A percentile compares a stretch with the other conserved stretches of the same genome.
Conservation (phyloP, 139 green algal genomes). For the Mychonastes homosphaera region DNA sequence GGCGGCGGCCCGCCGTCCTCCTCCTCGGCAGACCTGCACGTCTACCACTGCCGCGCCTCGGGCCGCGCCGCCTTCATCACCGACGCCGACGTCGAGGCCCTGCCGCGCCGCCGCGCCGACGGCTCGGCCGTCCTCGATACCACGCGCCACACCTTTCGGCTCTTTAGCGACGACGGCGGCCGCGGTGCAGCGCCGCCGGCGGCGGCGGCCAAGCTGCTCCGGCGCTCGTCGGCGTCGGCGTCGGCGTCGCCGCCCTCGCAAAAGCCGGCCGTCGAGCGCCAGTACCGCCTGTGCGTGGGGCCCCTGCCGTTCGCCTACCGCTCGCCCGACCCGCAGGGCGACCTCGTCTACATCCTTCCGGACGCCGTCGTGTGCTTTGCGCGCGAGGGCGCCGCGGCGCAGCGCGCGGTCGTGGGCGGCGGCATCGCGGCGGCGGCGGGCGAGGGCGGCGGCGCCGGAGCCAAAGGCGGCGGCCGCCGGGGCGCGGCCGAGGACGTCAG, state of each 20-base stretch:
- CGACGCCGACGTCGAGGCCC: conserved; percentile 57
- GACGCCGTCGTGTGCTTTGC: too few relatives aligned
- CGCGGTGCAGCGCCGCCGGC: too few relatives aligned
- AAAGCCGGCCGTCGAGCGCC: conserved; percentile 53
- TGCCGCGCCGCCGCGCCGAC: conserved; percentile 58
- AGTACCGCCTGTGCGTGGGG: conserved; percentile 57
- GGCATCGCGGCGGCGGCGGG: too few relatives aligned
- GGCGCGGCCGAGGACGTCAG: too few relatives aligned
- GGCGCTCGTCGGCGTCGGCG: too few relatives aligned
- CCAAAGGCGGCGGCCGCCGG: too few relatives aligned
- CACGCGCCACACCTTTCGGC: conserved; percentile 39
- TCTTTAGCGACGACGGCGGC: conserved; percentile 56
- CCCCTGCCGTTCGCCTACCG: conserved; percentile 69
- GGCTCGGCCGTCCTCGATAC: conserved; percentile 57
- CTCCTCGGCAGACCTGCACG: conserved; percentile 35
- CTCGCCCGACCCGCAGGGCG: conserved; percentile 21
- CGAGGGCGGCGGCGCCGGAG: too few relatives aligned
- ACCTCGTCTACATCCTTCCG: conserved; percentile 67
- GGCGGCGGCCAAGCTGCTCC: conserved; percentile 45
- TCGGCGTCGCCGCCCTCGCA: too few relatives aligned
- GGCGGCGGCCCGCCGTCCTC: background rate
- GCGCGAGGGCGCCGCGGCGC: too few relatives aligned
- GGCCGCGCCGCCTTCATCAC: conserved; percentile 70
- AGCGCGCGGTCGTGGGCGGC: too few relatives aligned
- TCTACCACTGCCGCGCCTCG: conserved; percentile 81